phyloP scores from a whole-genome alignment of 768 basidiomycete genomes.

The Cystobasidium onofrii region DNA sequence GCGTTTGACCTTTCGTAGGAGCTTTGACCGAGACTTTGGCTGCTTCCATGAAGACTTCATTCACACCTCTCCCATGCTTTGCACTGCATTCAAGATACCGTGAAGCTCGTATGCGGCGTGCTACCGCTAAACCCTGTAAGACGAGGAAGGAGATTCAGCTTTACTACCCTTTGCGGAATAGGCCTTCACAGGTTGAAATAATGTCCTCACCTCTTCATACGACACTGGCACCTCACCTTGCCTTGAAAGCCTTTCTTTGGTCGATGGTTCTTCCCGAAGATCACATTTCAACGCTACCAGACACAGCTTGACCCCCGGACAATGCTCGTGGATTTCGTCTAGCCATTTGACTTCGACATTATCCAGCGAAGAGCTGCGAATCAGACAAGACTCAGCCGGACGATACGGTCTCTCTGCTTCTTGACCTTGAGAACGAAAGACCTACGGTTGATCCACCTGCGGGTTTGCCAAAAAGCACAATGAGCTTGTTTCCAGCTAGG shows the following conservation, averaged over 20 bases:
- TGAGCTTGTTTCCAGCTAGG: too few species aligned
- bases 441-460: slow-evolving; percentile 60
- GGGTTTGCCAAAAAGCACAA: too few species aligned
- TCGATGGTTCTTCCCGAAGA: slow-evolving; percentile 70
- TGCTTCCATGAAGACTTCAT: slow-evolving; percentile 82
- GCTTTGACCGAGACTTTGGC: slow-evolving; percentile 58
- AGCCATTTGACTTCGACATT: slow-evolving; percentile 74
- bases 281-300: slow-evolving; percentile 79
- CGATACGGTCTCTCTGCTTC: too few species aligned
- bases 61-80: slow-evolving; percentile 89
- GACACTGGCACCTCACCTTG: slow-evolving; percentile 66
- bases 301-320: slow-evolving; percentile 84
- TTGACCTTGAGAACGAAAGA: neutral
- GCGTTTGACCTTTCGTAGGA: slow-evolving; percentile 22
- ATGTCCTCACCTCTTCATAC: slow-evolving; percentile 73
- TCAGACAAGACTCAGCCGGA: too few species aligned
- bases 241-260: slow-evolving; percentile 64
- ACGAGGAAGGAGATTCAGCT: neutral
- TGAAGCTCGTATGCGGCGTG: slow-evolving; percentile 92
- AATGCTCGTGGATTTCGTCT: slow-evolving; percentile 54
- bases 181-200: neutral
- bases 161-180: neutral
- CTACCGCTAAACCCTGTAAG: slow-evolving; percentile 81
- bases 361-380: slow-evolving; percentile 61
- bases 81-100: slow-evolving; percentile 96